phyloP scores from a whole-genome alignment of 768 basidiomycete genomes.

The Butyriboletus loyo region DNA sequence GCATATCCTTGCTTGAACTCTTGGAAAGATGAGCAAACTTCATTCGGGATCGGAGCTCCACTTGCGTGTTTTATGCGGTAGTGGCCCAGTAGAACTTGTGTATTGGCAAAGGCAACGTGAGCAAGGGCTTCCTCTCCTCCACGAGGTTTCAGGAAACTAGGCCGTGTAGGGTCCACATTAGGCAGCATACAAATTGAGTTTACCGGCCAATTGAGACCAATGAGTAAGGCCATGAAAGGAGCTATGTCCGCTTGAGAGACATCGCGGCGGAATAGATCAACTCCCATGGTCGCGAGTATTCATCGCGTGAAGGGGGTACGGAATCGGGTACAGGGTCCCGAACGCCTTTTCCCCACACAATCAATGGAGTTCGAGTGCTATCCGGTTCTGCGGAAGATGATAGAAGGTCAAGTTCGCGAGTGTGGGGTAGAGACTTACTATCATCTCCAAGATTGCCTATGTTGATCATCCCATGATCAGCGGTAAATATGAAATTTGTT shows the following conservation, averaged over 20 bases:
- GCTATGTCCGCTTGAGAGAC: not conserved
- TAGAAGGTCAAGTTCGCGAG: not conserved
- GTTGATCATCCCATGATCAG: not conserved
- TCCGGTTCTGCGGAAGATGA: not conserved
- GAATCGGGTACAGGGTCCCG: not conserved
- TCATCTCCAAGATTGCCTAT: not conserved
- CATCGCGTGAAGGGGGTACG: not conserved
- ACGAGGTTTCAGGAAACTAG: too few relatives aligned
- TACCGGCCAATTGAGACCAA: not conserved
- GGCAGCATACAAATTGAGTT: not conserved
- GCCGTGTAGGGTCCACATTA: too few relatives aligned
- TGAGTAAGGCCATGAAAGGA: not conserved
- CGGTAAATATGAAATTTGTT: not conserved
- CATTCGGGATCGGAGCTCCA: not conserved
- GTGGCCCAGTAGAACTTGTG: not conserved
- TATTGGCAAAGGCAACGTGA: not conserved
- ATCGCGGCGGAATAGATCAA: not conserved
- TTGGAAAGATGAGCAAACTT: not conserved
- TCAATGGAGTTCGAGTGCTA: not conserved
- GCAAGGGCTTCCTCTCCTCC: not conserved
- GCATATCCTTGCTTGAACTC: not conserved
- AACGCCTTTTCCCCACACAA: not conserved
- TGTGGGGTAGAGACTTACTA: not conserved
- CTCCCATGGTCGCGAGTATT: not conserved
- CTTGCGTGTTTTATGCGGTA: not conserved